Evolutionary conservation across 441 rosid genomes (phyloP), one percentile per base, ranked within the genome.

Genomic region (Mallotus japonicus): DNA sequence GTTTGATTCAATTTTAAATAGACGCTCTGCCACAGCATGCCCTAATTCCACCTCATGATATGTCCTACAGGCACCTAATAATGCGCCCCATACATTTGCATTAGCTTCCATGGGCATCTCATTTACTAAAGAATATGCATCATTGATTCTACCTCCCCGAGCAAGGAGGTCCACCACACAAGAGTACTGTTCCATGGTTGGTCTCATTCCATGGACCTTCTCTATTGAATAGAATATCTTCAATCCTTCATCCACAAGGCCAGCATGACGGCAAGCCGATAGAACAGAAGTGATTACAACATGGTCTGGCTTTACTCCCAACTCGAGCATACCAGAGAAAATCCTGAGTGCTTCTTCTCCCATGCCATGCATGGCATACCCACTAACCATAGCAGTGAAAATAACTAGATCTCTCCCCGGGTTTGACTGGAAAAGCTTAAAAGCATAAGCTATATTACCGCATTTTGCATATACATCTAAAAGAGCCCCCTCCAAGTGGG

Each of bases 81-180:
- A 69, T 69, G 92, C 78, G 42, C 93, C 90, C 97, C 97, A 93
- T 63, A 87, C 74, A 78, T 78, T 88, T 49, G 86, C 87, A 87
- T 80, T 90, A 60, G 92, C 83, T 83, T 85, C 86, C 59, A 83
- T 62, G 15, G 89, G 87, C 91, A 92, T 86, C 58, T 81, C 67
- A 50, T 76, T 77, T 65, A 83, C 84, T 5, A 92, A 82, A 75
- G 86, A 71, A 80, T 83, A 88, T 34, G 97, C 98, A 74, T 91
- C 91, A 63, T 73, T 76, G 68, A 92, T 81, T 80, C 69, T 85
- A 64, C 93, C 98, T 68, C 85, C 90, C 73, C 95, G 90, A 81
- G 98, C 90, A 75, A 92, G 92, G 69, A 92, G 91, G 84, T 92
- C 97, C 73, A 89, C 97, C 50, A 78, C 83, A 75, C 90, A 91